Evolutionary conservation across 2,329 filamentous ascomycete genomes (phyloP), one percentile per base, ranked within the genome.

Genomic region (Hymenoscyphus albidus): DNA sequence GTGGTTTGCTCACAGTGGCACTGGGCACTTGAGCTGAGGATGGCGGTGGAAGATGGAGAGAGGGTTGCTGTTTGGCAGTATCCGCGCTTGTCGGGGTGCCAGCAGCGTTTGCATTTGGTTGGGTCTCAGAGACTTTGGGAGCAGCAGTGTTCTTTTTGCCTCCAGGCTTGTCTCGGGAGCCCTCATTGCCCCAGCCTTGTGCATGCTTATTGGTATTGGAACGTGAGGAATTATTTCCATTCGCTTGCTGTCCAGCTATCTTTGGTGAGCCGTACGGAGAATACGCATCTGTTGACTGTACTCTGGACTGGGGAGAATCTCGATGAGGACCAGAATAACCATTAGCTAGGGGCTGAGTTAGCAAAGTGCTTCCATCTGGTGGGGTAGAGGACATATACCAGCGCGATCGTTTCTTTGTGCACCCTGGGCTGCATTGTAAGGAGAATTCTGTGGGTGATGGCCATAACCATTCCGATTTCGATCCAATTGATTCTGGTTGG

Each of bases 401-500:
- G 62, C 40, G 59, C 66, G 65, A 35, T 63, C 63, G 39, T 67
- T 55, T 48, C 67, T 65, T 38, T 68, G 67, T 38, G 68, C 48
- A 51, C 22, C 68, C 58, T 67, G 65, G n/a, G 69, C 64, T 64
- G 69, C 68, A 48, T 64, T 48, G 27, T 72, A 71, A 2, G 70
- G 44, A 56, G 70, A 67, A 54, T 68, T 70, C 59, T 71, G 70
- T 4, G 69, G 65, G 62, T 65, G 68, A 58, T 71, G 67, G 58
- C 62, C 54, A 62, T 73, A 72, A n/a, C 64, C 65, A 22, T 57
- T 68, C 3, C 66, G 64, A 62, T 67, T 70, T n/a, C 59, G 61
- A 59, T 61, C 59, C 86, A 69, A 71, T 16, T 70, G 67, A 57
- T 58, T 61, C 22, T 70, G 67, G 55, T 58, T 61, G 32, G 64